Conservation (phyloP, 2,329 filamentous ascomycete genomes). For the Nemania bipapillata region DNA sequence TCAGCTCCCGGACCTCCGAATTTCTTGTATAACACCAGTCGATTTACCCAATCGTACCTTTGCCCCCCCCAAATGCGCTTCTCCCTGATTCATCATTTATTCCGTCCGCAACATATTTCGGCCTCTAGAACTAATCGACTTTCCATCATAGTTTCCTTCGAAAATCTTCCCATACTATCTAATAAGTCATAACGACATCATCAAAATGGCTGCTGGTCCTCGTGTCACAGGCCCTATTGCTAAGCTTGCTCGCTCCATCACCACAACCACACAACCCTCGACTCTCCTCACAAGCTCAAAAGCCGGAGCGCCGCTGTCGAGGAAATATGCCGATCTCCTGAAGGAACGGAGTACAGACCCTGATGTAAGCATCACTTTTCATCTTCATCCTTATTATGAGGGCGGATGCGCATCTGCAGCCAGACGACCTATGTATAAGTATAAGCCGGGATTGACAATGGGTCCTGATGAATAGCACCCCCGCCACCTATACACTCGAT, state of each 20-base stretch:
- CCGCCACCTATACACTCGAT: conserved; percentile 50
- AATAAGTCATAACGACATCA: neutral
- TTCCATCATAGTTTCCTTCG: neutral
- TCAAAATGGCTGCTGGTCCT: conserved; percentile 47
- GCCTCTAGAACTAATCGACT: conserved; percentile 10
- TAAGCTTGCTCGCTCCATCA: conserved; percentile 50
- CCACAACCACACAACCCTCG: conserved; percentile 46
- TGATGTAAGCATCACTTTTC: conserved; percentile 48
- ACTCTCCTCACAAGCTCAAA: conserved; percentile 49
- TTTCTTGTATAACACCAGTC: conserved; percentile 21
- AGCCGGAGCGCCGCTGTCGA: conserved; percentile 46
- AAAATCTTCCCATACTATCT: neutral
- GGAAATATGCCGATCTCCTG: conserved; percentile 53
- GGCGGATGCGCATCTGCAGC: too few species aligned
- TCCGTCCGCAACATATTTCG: neutral
- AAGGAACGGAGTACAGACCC: conserved; percentile 51
- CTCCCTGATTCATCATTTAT: neutral
- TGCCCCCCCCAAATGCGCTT: neutral
- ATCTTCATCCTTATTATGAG: neutral
- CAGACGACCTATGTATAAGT: too few species aligned
- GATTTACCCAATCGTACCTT: conserved; percentile 15
- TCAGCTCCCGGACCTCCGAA: conserved; percentile 37
- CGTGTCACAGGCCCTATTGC: conserved; percentile 50
- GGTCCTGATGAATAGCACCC: conserved; percentile 42
- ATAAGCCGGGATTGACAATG: conserved; percentile 43